Conservation (phyloP, 1,284 basidiomycete species). For the Leccinum subfulvum region DNA sequence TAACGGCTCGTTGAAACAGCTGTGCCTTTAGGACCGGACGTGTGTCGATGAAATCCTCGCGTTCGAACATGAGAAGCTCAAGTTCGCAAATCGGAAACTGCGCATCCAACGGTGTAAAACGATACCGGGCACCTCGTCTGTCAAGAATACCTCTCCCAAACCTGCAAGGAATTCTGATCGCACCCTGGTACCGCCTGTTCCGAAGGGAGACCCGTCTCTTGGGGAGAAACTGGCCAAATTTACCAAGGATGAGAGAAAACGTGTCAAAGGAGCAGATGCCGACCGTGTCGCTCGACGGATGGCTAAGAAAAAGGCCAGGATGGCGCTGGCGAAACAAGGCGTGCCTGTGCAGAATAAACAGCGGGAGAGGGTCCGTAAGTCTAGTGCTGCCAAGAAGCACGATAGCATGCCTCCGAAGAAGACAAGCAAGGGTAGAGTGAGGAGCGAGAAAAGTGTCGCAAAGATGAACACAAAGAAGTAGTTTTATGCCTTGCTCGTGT, state of each 20-base stretch:
- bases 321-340: constrained; percentile 46
- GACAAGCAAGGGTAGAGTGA: constrained; percentile 52
- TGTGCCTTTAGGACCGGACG: constrained; percentile 66
- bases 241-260: constrained; percentile 84
- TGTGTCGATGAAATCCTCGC: constrained; percentile 89
- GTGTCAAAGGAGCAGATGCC: constrained; percentile 72
- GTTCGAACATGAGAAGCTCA: constrained; percentile 70
- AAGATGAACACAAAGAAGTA: constrained; percentile 63
- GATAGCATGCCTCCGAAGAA: constrained; percentile 36
- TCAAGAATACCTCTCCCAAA: constrained; percentile 18
- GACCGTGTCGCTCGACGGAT: constrained; percentile 79
- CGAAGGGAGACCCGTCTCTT: constrained; percentile 78
- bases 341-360: constrained; percentile 42
- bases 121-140: constrained; percentile 35
- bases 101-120: constrained; percentile 84
- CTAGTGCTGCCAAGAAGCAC: constrained; percentile 36
- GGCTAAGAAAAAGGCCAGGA: constrained; percentile 82
- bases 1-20: constrained; percentile 5
- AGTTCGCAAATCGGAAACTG: constrained; percentile 86
- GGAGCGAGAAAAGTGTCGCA: constrained; percentile 54
- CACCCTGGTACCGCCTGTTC: constrained; percentile 37
- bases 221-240: constrained; percentile 75
- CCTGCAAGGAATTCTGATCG: constrained; percentile 11
- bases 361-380: constrained; percentile 50
- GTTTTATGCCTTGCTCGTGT: background rate